Base-by-base conservation (phyloP, 768 basidiomycete genomes). In the Pleurotus cornucopiae region DNA sequence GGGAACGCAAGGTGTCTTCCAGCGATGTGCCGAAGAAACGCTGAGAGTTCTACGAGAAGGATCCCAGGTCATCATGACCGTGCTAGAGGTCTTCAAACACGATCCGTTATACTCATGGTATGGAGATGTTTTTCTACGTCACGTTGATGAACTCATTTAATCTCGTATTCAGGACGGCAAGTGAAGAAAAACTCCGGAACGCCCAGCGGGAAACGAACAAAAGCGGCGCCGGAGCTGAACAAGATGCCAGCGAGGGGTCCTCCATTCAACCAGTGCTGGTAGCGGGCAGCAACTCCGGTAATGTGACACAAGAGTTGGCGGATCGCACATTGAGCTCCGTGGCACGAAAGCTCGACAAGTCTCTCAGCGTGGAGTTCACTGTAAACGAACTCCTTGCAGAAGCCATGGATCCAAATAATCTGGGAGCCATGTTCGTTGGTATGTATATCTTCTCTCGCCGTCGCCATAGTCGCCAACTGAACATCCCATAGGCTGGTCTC, bases 71-170 rank as follows among this genome's bases (percentile, higher is more conserved):
- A 87, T 99, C 64, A 84, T 94, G 81, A 98, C 95, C 0, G 89
- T 99, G 3, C 77, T 99, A 38, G 95, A 97, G 64, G 96, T 98
- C 12, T 97, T 98, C 83, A 93, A 91, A 68, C 84, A 96, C 65
- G 96, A 99, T 68, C 96, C 97, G 4, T 78, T 99, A 16, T 91
- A 98, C 63, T 87, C 84, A 26, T 98, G 96, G 95, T 93, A 48
- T 11, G 30, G 11, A 34, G 7, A 34, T 9, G 30, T 34, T 34
- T 25, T 9, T 11, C 30, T 38, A 45, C 9, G 23, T n/a, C n/a
- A 13, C 25, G 40, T 49, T 1, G 34, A 39, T 55, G 25, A 26
- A 7, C 6, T 52, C 16, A 39, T 49, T 26, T 16, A n/a, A 12
- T 48, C 20, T 25, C 21, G 4, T 37, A 18, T 18, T 4, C 34